These are phyloP conservation scores for Basipetospora chlamydospora DNA, from an alignment of 2,329 filamentous ascomycete genomes.

Conservation along the genomic window DNA sequence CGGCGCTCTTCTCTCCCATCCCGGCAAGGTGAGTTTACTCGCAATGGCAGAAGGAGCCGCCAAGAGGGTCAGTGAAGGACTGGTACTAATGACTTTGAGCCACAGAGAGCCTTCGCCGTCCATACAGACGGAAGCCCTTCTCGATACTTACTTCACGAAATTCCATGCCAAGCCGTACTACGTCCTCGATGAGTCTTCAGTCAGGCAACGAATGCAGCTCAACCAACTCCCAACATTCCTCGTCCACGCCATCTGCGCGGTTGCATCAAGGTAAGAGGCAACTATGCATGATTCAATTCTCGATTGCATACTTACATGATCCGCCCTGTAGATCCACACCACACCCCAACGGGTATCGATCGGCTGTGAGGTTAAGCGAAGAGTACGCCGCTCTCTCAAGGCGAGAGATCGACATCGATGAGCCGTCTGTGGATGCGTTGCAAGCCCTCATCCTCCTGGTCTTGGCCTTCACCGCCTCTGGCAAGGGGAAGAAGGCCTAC, in stretches of 20 bases:
- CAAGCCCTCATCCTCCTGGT: slow-evolving; percentile 64
- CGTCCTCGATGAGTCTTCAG: slow-evolving; percentile 63
- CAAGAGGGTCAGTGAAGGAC: too few relatives aligned
- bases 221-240: slow-evolving; percentile 47
- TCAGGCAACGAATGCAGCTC: slow-evolving; percentile 55
- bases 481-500: slow-evolving; percentile 71
- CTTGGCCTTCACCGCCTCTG: slow-evolving; percentile 60
- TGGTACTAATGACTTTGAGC: too few relatives aligned
- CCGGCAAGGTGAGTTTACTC: slow-evolving; percentile 18
- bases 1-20: slow-evolving; percentile 27
- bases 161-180: slow-evolving; percentile 74
- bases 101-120: slow-evolving; percentile 13
- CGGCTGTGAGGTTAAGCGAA: slow-evolving; percentile 53
- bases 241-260: slow-evolving; percentile 42
- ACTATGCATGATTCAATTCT: too few relatives aligned
- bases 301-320: slow-evolving; percentile 10
- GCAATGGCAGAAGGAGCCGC: too few relatives aligned
- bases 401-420: slow-evolving; percentile 59
- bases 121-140: slow-evolving; percentile 44
- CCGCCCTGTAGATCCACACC: slow-evolving; percentile 60
- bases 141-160: slow-evolving; percentile 67
- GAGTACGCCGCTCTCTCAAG: slow-evolving; percentile 60
- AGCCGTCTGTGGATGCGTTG: slow-evolving; percentile 64
- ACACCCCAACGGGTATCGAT: slow-evolving; percentile 52
- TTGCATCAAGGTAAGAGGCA: slow-evolving; percentile 49